A percentile compares a stretch with the other conserved stretches of the same genome.
These are phyloP conservation scores for Lactarius evosmus DNA, from an alignment of 768 basidiomycete species.

Conservation along the genomic window DNA sequence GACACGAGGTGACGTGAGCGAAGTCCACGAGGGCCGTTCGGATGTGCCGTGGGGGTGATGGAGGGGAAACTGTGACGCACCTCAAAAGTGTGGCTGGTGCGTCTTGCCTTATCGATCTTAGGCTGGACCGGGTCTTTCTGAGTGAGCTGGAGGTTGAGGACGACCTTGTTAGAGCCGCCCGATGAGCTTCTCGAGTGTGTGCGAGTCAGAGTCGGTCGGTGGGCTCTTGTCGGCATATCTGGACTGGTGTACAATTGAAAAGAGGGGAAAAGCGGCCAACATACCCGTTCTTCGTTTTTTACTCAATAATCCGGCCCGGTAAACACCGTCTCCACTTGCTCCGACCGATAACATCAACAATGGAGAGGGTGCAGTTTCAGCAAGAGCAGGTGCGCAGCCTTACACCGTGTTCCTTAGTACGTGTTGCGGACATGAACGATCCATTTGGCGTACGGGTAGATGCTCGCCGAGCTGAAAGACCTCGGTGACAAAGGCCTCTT, in stretches of 20 bases:
- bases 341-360: conserved; percentile 33
- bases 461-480: conserved; percentile 95
- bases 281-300: neutral
- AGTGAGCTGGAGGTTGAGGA: conserved; percentile 62
- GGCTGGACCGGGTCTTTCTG: conserved; percentile 54
- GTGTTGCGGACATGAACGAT: neutral
- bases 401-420: neutral
- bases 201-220: conserved; percentile 49
- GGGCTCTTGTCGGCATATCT: conserved; percentile 47
- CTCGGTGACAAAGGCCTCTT: conserved; percentile 83
- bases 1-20: neutral
- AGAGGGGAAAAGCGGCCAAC: neutral
- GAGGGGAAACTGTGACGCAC: conserved; percentile 36
- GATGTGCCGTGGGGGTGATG: neutral
- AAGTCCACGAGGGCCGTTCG: neutral
- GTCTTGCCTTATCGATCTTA: conserved; percentile 53
- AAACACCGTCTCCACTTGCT: conserved; percentile 2
- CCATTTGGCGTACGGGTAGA: conserved; percentile 40
- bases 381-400: conserved; percentile 73
- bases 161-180: conserved; percentile 49
- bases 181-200: conserved; percentile 65
- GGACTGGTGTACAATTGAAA: conserved; percentile 3
- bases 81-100: conserved; percentile 43
- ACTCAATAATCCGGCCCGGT: conserved; percentile 1
- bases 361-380: conserved; percentile 94